Evolutionary conservation across 306 rosid species (phyloP), one percentile per base, ranked within the genome.

Genomic region (Quercus ilex): DNA sequence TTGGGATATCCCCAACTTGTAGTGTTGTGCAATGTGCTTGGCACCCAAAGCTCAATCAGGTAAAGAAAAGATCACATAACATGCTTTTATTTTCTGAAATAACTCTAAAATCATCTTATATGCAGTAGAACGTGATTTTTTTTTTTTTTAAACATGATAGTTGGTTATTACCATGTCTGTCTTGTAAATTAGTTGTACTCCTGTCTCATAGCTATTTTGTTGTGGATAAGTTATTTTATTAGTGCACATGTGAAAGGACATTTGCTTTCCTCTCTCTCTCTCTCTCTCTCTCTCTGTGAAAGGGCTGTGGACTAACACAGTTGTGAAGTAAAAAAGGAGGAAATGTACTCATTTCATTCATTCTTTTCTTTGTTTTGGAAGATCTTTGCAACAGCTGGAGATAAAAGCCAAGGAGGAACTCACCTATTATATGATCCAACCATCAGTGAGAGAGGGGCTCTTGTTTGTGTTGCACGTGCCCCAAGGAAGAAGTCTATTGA

Each of bases 21-120:
- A 94, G 99, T 85, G 96, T 92, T 69, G 92, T 94, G 65, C 97
- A 87, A 82, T 95, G 97, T 86, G 86, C 86, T 82, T 92, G 99
- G 99, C 98, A 92, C 86, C 92, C 97, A 75, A 92, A 90, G 88
- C 90, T 95, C 65, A 92, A 91, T 87, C 99, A 95, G 97, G 98
- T 95, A 87, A 33, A 60, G 43, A 31, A 87, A 33, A 60, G 43
- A 31, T 26, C 28, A 55, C 78, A 67, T 81, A 33, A 14, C 35
- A 23, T 81, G 75, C 56, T 25, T 73, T 49, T n/a, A 58, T 79
- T 19, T 49, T 20, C 23, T 3, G 23, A 69, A 51, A 77, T 80
- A 30, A 38, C 75, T 79, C 56, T 70, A 52, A 19, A 73, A 30
- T 74, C 38, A 53, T n/a, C 69, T 74, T 77, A 65, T 75, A 46